Evolutionary conservation across 768 basidiomycete genomes (phyloP).

Genomic region (Hericium erinaceus): DNA sequence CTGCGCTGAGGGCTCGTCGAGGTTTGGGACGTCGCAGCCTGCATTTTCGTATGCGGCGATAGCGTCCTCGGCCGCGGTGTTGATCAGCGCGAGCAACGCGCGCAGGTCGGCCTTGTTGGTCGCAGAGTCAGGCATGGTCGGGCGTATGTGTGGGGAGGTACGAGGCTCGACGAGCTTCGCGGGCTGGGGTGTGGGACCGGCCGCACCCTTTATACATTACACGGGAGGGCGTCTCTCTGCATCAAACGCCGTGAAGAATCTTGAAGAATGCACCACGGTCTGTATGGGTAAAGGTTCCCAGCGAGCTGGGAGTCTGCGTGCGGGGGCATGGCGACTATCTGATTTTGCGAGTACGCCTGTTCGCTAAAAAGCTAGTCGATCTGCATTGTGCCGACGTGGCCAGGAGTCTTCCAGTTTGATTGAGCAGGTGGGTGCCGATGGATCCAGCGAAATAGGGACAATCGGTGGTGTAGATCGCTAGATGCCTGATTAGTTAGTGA

Average conservation of each 20-base stretch:
- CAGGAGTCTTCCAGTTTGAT: no score
- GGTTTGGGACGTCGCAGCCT: conserved; percentile 7
- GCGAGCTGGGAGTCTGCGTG: no score
- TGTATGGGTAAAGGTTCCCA: no score
- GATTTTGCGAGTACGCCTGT: no score
- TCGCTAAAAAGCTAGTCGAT: no score
- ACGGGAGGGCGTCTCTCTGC: not conserved
- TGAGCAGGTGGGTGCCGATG: no score
- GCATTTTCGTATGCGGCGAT: conserved; percentile 13
- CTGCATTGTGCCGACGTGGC: no score
- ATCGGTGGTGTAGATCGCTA: no score
- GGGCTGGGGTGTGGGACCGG: not conserved
- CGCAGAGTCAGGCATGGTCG: not conserved
- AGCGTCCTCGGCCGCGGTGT: conserved; percentile 16
- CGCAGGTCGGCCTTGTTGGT: conserved; percentile 18
- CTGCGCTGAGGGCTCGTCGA: conserved; percentile 1
- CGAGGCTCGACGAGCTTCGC: not conserved
- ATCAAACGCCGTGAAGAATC: not conserved
- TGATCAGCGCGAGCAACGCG: conserved; percentile 24
- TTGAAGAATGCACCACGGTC: no score
- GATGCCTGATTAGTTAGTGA: no score
- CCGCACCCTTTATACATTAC: not conserved
- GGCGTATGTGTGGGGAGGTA: not conserved
- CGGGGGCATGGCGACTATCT: no score
- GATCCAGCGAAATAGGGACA: no score